A percentile compares a stretch with the other conserved stretches of the same genome.
These are phyloP conservation scores for Pichia nanzhaoensis DNA, from an alignment of 805 yeast species.

Conservation along the genomic window DNA sequence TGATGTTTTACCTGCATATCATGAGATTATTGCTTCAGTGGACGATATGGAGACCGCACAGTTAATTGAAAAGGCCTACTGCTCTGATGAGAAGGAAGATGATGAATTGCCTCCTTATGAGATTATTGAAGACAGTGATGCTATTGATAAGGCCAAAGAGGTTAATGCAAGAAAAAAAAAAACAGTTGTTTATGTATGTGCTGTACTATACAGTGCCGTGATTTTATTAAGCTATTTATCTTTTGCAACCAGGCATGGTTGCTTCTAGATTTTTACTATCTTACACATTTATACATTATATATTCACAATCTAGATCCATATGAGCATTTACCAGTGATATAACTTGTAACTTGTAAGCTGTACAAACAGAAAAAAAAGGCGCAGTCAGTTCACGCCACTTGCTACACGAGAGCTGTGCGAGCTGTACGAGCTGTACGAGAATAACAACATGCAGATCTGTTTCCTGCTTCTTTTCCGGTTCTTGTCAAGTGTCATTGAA, in stretches of 20 bases:
- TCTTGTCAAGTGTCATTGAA: no score
- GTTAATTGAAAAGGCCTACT: not conserved
- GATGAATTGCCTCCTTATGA: constrained; percentile 1
- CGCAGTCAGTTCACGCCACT: no score
- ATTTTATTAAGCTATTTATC: not conserved
- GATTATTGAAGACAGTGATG: not conserved
- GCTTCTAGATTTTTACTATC: constrained; percentile 28
- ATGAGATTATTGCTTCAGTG: not conserved
- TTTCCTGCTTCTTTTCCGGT: no score
- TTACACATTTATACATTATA: no score
- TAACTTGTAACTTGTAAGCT: no score
- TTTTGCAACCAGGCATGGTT: not conserved
- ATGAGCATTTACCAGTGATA: no score
- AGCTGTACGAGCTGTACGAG: no score
- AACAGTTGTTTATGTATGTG: not conserved
- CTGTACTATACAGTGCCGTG: not conserved
- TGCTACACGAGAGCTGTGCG: no score
- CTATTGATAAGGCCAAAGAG: not conserved
- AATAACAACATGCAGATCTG: no score
- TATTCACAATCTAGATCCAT: no score
- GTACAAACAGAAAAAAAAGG: no score
- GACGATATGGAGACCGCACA: not conserved
- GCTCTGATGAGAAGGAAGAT: constrained; percentile 2
- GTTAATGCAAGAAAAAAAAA: no score
- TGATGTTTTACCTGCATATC: constrained; percentile 1